Evolutionary conservation across 345 rosid species (phyloP).

Genomic region (Cardiospermum halicacabum): DNA sequence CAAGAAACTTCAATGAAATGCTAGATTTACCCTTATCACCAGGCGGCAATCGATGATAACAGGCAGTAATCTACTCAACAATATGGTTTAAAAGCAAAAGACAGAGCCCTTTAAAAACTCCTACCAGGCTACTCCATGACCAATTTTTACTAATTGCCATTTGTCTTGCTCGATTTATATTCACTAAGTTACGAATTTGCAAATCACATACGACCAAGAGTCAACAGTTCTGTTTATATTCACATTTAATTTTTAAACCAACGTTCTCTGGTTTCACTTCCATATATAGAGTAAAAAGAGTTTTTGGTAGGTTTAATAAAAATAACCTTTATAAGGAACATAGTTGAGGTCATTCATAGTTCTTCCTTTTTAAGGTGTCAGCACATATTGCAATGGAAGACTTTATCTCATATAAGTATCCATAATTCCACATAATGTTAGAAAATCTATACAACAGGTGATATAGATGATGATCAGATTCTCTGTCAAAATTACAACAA

Average conservation of each 20-base stretch:
- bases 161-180: constrained; percentile 15
- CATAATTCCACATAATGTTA: constrained; percentile 3
- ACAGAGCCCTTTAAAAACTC: constrained; percentile 10
- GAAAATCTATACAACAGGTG: background rate
- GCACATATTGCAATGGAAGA: constrained; percentile 2
- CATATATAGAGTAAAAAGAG: background rate
- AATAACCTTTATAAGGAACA: constrained; percentile 13
- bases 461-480: background rate
- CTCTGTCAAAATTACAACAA: background rate
- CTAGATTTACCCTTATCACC: background rate
- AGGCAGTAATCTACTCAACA: background rate
- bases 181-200: constrained; percentile 1
- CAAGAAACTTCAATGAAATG: background rate
- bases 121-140: background rate
- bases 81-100: background rate
- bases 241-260: background rate
- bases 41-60: background rate
- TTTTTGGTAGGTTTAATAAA: constrained; percentile 17
- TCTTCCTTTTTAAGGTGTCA: constrained; percentile 9
- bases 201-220: background rate
- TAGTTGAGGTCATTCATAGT: constrained; percentile 10
- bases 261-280: constrained; percentile 10
- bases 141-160: background rate
- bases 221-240: constrained; percentile 2
- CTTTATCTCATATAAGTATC: constrained; percentile 5